Percentiles rank a stretch among this genome's conserved stretches.
phyloP scores from a whole-genome alignment of 306 rosid genomes.

The Prunus persica region DNA sequence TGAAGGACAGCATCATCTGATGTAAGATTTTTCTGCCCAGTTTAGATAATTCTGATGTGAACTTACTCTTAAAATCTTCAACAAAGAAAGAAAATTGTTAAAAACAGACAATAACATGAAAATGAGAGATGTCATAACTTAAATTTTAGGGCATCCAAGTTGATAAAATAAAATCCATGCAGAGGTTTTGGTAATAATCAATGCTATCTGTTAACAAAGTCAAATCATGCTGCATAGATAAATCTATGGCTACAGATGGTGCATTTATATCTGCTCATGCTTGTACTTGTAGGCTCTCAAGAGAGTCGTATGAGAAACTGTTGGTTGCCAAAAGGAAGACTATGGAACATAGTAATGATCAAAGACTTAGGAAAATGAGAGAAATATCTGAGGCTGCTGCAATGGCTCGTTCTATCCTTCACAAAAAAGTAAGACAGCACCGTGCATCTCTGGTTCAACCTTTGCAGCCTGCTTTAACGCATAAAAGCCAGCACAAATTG shows the following conservation, averaged over 20 bases:
- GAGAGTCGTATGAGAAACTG: slow-evolving; percentile 53
- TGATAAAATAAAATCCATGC: background rate
- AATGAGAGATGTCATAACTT: background rate
- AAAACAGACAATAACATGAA: background rate
- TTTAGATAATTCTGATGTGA: background rate
- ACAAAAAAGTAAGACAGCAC: slow-evolving; percentile 57
- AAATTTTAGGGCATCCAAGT: background rate
- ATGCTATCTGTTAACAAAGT: background rate
- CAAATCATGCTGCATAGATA: background rate
- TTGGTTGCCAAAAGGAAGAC: slow-evolving; percentile 60
- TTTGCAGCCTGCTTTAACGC: slow-evolving; percentile 33
- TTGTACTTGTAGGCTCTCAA: slow-evolving; percentile 59
- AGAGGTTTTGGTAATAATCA: background rate
- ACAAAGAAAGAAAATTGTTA: background rate
- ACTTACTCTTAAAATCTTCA: slow-evolving; percentile 4
- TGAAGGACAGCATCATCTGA: slow-evolving; percentile 52
- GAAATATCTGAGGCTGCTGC: slow-evolving; percentile 68
- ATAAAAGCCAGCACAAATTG: slow-evolving; percentile 29
- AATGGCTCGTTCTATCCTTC: slow-evolving; percentile 70
- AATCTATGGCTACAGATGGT: background rate
- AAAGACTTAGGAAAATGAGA: slow-evolving; percentile 55
- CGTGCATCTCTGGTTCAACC: slow-evolving; percentile 48
- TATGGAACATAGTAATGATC: slow-evolving; percentile 45
- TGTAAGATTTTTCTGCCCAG: slow-evolving; percentile 44
- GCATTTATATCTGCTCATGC: background rate